Conservation (phyloP, 441 rosid genomes). For the Populus trichocarpa region DNA sequence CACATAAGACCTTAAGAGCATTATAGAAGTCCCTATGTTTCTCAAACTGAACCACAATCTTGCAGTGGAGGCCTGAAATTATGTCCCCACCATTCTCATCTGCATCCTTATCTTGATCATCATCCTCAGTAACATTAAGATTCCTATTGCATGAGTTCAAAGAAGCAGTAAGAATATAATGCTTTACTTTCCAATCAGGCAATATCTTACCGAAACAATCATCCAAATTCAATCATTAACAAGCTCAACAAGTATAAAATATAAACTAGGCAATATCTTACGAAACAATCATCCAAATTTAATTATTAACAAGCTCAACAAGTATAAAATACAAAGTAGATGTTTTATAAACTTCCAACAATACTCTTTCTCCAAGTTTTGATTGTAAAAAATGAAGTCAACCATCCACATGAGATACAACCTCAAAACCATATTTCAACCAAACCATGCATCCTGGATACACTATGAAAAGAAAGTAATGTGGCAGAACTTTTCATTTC, state of each 20-base stretch:
- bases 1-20: conserved; percentile 72
- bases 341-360: neutral
- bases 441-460: neutral
- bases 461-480: neutral
- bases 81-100: conserved; percentile 48
- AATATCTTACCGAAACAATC: neutral
- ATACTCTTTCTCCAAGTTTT: neutral
- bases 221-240: neutral
- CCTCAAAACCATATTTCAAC: neutral
- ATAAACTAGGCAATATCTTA: neutral
- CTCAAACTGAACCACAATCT: conserved; percentile 90
- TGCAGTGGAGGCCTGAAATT: conserved; percentile 86
- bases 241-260: too few species aligned
- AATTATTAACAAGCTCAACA: neutral
- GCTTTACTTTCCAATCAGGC: neutral
- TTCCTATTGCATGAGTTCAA: conserved; percentile 49
- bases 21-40: conserved; percentile 63
- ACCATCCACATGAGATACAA: neutral
- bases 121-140: conserved; percentile 81
- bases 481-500: neutral
- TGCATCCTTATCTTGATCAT: conserved; percentile 50
- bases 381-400: neutral
- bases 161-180: conserved; percentile 16
- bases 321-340: neutral
- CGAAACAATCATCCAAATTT: neutral